Base-by-base conservation (phyloP, 2,329 filamentous ascomycete species). In the Pseudogymnoascus pannorum region DNA sequence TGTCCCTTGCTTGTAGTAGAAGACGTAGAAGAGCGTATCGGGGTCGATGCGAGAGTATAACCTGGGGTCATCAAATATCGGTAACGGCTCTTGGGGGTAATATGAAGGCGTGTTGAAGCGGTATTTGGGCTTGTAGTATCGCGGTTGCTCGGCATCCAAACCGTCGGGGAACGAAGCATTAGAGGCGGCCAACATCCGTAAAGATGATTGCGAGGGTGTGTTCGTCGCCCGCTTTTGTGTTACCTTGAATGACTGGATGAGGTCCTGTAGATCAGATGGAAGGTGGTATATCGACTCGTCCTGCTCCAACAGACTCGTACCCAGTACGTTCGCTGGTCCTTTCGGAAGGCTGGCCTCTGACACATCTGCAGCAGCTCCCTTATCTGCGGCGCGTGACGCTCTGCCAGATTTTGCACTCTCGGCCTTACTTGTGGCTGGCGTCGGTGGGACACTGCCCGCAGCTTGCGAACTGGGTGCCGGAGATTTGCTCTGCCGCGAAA, bases 1-100 rank as follows among this genome's bases (percentile, higher is more conserved):
- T 1, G 92, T 92, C 24, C 92, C 92, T 75, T 99, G 94, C 68
- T 93, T 91, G 79, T 99, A 99, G 80, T 99, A 99, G 77, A 99
- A 99, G 51, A 96, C 89, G 76, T 99, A 99, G 76, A 99, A 99
- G 8, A 99, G 81, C 29, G 93, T 96, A 72, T 99, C 94, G 0
- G 92, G 92, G 70, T 99, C 94, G 64, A 99, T 93, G 62, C 91
- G 84, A 24, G 84, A 84, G 75, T 97, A 99, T 64, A 99, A 77
- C 54, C 89, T 82, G 33, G 91, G 89, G 74, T 99, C 92, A 68
- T 97, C 92, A 68, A 97, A 93, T 66, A 97, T 91, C 2, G 88
- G 79, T 42, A 97, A 80, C n/a, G 92, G 89, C 72, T 97, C 92
- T 71, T 95, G 91, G 5, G 94, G 94, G 74, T 96, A 99, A 67